phyloP scores from a whole-genome alignment of 305 asterid species.

The Fraxinus latifolia region DNA sequence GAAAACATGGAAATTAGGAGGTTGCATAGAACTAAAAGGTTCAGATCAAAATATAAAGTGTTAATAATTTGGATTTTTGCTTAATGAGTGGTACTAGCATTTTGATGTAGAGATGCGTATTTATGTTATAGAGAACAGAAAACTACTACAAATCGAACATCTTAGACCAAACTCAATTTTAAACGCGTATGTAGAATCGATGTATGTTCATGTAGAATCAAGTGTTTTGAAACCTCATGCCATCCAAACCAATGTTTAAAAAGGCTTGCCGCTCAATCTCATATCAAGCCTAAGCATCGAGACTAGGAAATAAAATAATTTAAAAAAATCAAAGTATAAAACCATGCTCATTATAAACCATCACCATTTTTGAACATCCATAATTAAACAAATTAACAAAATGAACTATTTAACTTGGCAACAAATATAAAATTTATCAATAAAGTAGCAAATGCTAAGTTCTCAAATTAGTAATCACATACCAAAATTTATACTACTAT shows the following conservation, averaged over 20 bases:
- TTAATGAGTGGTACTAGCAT: background rate
- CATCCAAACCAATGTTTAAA: background rate
- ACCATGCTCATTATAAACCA: background rate
- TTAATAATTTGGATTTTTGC: background rate
- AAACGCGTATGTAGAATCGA: background rate
- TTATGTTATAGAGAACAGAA: background rate
- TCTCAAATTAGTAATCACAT: background rate
- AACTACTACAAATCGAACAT: background rate
- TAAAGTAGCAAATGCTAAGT: background rate
- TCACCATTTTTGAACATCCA: background rate
- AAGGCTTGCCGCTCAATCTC: background rate
- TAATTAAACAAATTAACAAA: background rate
- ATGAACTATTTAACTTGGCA: background rate
- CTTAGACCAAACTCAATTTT: background rate
- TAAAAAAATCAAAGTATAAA: background rate
- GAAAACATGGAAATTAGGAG: background rate
- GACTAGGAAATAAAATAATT: background rate
- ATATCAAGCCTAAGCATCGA: background rate
- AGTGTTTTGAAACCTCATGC: background rate
- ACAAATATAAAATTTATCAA: background rate
- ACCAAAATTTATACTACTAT: background rate
- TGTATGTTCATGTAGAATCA: background rate
- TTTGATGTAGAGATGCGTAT: background rate
- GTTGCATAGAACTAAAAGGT: background rate
- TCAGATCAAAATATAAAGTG: background rate